These are phyloP conservation scores for Haplosporangium sp. DNA, from an alignment of 371 early-diverging fungal genomes.

Conservation along the genomic window DNA sequence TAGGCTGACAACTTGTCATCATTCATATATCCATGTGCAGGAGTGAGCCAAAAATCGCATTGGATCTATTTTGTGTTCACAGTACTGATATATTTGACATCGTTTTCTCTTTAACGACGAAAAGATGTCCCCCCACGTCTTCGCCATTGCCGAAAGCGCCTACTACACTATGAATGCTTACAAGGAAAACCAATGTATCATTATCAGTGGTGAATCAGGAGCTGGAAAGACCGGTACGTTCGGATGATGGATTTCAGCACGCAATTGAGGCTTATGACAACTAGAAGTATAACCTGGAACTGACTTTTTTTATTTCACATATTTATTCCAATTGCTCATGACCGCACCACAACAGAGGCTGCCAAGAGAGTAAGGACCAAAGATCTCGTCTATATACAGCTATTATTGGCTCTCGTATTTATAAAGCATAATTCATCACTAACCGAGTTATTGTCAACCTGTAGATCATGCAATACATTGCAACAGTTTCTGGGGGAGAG, in stretches of 20 bases:
- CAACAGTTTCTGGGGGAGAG: constrained; percentile 89
- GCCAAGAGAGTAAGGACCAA: constrained; percentile 70
- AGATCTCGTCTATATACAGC: neutral
- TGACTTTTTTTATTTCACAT: too few relatives aligned
- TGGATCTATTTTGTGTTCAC: neutral
- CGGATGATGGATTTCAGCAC: neutral
- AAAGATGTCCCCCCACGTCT: constrained; percentile 88
- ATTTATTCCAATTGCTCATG: too few relatives aligned
- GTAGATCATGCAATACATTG: constrained; percentile 96
- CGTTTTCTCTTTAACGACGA: neutral
- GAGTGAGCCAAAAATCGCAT: neutral
- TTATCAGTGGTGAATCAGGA: constrained; percentile 93
- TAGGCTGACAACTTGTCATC: constrained; percentile 37
- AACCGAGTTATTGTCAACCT: neutral
- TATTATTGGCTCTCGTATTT: too few relatives aligned
- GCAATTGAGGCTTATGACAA: neutral
- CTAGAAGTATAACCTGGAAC: neutral
- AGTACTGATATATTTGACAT: neutral
- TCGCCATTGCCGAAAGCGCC: constrained; percentile 87
- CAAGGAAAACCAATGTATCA: constrained; percentile 98
- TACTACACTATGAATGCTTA: constrained; percentile 96
- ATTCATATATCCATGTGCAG: neutral
- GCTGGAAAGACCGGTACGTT: constrained; percentile 89
- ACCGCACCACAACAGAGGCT: constrained; percentile 69
- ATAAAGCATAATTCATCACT: neutral